These are phyloP conservation scores for Pistacia atlantica DNA, from an alignment of 345 rosid genomes.

Conservation along the genomic window DNA sequence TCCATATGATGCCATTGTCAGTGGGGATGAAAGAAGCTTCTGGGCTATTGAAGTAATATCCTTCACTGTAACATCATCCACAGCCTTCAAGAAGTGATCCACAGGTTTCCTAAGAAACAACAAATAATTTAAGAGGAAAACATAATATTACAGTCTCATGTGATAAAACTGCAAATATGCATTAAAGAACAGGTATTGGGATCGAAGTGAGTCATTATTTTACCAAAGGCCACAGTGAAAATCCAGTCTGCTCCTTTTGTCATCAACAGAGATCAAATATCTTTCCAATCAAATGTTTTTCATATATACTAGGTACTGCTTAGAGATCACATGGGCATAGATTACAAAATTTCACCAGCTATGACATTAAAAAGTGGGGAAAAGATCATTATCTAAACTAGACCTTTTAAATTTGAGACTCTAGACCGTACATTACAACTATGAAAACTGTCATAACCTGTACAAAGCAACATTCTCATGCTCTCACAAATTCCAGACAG, in stretches of 20 bases:
- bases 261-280: background rate
- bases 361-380: background rate
- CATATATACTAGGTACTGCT: background rate
- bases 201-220: background rate
- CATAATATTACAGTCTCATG: background rate
- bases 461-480: background rate
- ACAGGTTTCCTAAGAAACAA: slow-evolving; percentile 64
- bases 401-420: background rate
- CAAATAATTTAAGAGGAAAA: background rate
- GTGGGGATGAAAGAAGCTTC: slow-evolving; percentile 69
- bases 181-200: background rate
- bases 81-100: slow-evolving; percentile 65
- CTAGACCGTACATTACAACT: background rate
- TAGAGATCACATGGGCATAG: background rate
- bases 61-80: slow-evolving; percentile 56
- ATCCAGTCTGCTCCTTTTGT: background rate
- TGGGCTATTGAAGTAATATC: slow-evolving; percentile 60
- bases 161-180: background rate
- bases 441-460: background rate
- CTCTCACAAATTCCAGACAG: background rate
- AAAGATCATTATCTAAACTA: background rate
- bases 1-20: slow-evolving; percentile 95
- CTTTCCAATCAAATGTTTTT: background rate
- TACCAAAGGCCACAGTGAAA: background rate
- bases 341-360: background rate